Evolutionary conservation across 352 stramenopile species (phyloP), one percentile per base, ranked within the genome.

Genomic region (Pythium aphanidermatum): DNA sequence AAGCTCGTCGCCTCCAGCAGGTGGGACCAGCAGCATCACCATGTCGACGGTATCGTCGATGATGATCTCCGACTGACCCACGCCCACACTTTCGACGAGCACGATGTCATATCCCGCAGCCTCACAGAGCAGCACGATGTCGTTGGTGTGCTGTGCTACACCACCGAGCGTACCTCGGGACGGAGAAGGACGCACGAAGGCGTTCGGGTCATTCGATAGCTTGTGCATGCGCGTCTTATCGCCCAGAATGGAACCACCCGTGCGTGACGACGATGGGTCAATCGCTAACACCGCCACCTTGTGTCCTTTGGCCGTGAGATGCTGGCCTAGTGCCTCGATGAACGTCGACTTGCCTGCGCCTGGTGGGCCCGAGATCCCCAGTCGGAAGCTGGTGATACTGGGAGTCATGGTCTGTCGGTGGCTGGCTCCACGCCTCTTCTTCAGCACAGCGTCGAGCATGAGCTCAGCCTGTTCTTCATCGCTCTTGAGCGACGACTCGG

Each of bases 161-260:
- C 75, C 74, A 5, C 76, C 76, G 17, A 92, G 56, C 10, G 87
- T 89, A 6, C 91, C 92, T 14, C 84, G 63, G 12, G 91, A 91
- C 16, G 93, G 92, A 36, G 87, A 97, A 30, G 90, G 90, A 13
- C 93, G 88, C 38, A 98, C 84, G 46, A 97, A 98, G 12, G 91
- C 87, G 45, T 92, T 84, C 38, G 79, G 79, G 40, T 98, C 69
- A 40, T 94, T 86, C 2, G 86, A 95, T 25, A 99, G 70, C 44
- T 97, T 59, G 17, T 83, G 81, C 96, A 99, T 99, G 33, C 96
- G 80, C 1, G 96, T 99, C 58, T 98, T 98, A 65, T 99, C 96
- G 16, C 96, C 96, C 4, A 99, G 70, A 46, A 99, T 98, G 21
- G 90, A 98, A 11, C 96, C 96, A 11, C 96, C 95, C 6, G 89